Evolutionary conservation across 164 flowering plant species (phyloP).

Genomic region (Vitis amurensis): DNA sequence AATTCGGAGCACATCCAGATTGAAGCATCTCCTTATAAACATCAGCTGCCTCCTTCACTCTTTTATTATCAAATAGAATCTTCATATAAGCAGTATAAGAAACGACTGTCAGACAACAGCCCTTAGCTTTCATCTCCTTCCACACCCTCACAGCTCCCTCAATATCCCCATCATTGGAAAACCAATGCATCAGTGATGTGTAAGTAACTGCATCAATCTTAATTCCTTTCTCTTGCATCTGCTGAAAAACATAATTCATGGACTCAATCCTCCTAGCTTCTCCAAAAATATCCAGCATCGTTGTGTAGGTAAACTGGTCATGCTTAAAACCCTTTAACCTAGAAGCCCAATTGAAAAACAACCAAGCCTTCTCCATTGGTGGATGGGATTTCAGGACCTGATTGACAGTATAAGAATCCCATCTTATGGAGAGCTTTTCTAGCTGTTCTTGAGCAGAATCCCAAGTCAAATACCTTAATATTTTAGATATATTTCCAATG

Average conservation of each 20-base stretch:
- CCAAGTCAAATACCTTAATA: constrained; percentile 74
- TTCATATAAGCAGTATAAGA: constrained; percentile 92
- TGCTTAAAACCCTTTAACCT: constrained; percentile 65
- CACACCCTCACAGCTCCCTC: constrained; percentile 63
- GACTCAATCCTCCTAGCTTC: constrained; percentile 87
- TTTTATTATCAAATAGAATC: constrained; percentile 60
- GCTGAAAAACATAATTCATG: constrained; percentile 67
- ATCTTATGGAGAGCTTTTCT: constrained; percentile 44
- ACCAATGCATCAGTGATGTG: constrained; percentile 84
- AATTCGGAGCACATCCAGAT: constrained; percentile 67
- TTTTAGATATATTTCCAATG: constrained; percentile 47
- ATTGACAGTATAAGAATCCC: constrained; percentile 83
- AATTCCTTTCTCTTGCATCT: constrained; percentile 73
- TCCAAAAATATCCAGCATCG: constrained; percentile 94
- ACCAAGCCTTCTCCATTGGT: constrained; percentile 88
- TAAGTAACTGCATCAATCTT: constrained; percentile 77
- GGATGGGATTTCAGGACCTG: constrained; percentile 88
- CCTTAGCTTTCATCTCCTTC: constrained; percentile 72
- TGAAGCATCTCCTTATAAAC: constrained; percentile 82
- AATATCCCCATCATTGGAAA: constrained; percentile 72
- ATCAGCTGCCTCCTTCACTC: constrained; percentile 60
- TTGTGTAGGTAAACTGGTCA: constrained; percentile 89
- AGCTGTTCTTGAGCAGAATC: constrained; percentile 70
- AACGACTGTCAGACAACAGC: constrained; percentile 76
- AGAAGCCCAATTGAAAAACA: constrained; percentile 81